Evolutionary conservation across 768 basidiomycete species (phyloP).

Genomic region (Amanita pseudoporphyria): DNA sequence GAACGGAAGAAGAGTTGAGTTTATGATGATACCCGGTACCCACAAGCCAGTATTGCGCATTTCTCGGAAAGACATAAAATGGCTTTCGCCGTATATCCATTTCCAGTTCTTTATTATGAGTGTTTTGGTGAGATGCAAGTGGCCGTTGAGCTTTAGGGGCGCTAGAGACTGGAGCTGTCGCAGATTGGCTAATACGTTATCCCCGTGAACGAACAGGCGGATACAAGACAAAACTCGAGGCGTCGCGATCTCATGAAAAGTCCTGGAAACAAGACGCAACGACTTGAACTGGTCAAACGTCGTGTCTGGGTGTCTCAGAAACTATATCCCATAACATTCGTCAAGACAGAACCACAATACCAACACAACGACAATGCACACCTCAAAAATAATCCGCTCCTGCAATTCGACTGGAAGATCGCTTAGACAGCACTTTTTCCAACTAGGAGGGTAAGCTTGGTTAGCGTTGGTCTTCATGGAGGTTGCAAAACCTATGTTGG

Average conservation of each 20-base stretch:
- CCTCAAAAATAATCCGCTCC: too few species aligned
- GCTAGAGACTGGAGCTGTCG: not conserved
- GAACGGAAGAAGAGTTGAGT: not conserved
- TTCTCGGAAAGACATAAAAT: not conserved
- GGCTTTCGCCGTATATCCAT: not conserved
- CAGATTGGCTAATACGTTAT: not conserved
- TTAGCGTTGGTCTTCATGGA: too few species aligned
- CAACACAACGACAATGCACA: too few species aligned
- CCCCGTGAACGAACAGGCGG: not conserved
- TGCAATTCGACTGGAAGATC: too few species aligned
- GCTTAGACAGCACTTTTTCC: too few species aligned
- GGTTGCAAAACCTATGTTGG: too few species aligned
- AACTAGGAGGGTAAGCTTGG: too few species aligned
- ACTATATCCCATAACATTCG: not conserved
- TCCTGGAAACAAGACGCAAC: conserved; percentile 1
- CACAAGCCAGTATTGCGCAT: not conserved
- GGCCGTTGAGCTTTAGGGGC: not conserved
- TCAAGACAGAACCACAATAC: too few species aligned
- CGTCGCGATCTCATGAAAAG: not conserved
- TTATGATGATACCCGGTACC: not conserved
- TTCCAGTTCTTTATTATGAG: not conserved
- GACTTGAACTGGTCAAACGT: conserved; percentile 2
- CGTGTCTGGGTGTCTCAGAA: not conserved
- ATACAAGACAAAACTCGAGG: not conserved
- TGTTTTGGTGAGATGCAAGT: not conserved